Base-by-base conservation (phyloP, 306 rosid genomes). In the Quercus alba region DNA sequence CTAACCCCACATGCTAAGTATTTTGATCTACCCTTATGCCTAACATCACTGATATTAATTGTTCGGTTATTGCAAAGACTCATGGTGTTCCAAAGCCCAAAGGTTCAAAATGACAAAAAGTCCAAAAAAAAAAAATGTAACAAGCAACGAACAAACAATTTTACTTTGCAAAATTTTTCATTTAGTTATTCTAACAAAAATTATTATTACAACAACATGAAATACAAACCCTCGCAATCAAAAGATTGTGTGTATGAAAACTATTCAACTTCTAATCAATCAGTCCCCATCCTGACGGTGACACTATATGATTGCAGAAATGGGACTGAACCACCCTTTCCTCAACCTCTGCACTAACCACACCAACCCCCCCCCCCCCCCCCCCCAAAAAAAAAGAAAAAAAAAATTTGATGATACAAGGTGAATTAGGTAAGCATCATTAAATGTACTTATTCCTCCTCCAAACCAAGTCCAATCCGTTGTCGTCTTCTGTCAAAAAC, bases 401-500 rank as follows among this genome's bases (percentile, higher is more conserved):
- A 8, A 9, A 3, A 30, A 52, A 4, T 3, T 2, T 38, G 3
- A 28, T 54, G 80, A 82, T 23, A 61, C 31, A 20, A 4, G 9
- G 17, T 6, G 35, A 56, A 23, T 69, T 38, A 56, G 67, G 44
- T 2, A 33, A 59, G 77, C 15, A 68, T 58, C 61, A 78, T 41
- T 74, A 74, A 74, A 56, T 79, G 14, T 63, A 21, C 68, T 83
- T 85, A 88, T 55, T 90, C 89, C 38, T 94, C 98, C 41, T 91
- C 99, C 84, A 63, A 76, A 61, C 74, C 90, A 72, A 93, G 90
- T 51, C 98, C 97, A 41, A 93, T 86, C 56, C 96, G 85, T 56
- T 87, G 97, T 15, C 97, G 91, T 80, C 94, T 87, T 85, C 87
- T 84, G 33, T 89, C 94, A 86, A 95, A 95, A 68, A 88, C 94